Evolutionary conservation across 345 rosid genomes (phyloP), one percentile per base, ranked within the genome.

Genomic region (Eucalyptus pauciflora): DNA sequence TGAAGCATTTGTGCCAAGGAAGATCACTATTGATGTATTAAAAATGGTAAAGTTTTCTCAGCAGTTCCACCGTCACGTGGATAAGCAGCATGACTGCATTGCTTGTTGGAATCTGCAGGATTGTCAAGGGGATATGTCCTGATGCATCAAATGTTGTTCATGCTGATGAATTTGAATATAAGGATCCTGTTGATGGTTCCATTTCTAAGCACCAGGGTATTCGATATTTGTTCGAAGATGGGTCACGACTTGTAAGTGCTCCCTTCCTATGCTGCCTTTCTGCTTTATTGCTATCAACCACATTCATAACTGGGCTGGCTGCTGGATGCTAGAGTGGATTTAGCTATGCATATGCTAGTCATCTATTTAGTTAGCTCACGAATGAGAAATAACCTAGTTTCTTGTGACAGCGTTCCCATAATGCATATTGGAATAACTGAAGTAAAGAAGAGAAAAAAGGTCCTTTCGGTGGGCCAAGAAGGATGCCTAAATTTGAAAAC

Each of bases 101-200:
- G 76, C 41, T 64, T 16, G 76, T 64, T 64, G 37, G 37, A 64
- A 56, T 91, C 50, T 76, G 20, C 94, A 98, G 99, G 93, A 93
- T 94, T 88, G 94, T 97, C 88, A 94, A 95, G 89, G 97, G 96
- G 81, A 86, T 94, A 41, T 89, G 93, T 10, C 91, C 99, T 20
- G 97, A 95, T 88, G 98, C 94, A 89, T 92, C 99, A 1, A 95
- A 94, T 62, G 97, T 97, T 86, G 93, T 90, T 88, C 88, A 91
- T 93, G 99, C 95, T 18, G 99, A 97, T 92, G 99, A 97, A 91
- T 98, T 98, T 88, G 98, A 98, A 92, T 97, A 97, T 94, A 95
- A 96, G 90, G 99, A 98, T 92, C 99, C 98, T 81, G 99, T 97
- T 80, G 99, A 98, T 92, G 98, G 96, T 87, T 98, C 99, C 87